Evolutionary conservation across 208 protist species (phyloP), one percentile per base, ranked within the genome.

Genomic region (Lotmaria passim): DNA sequence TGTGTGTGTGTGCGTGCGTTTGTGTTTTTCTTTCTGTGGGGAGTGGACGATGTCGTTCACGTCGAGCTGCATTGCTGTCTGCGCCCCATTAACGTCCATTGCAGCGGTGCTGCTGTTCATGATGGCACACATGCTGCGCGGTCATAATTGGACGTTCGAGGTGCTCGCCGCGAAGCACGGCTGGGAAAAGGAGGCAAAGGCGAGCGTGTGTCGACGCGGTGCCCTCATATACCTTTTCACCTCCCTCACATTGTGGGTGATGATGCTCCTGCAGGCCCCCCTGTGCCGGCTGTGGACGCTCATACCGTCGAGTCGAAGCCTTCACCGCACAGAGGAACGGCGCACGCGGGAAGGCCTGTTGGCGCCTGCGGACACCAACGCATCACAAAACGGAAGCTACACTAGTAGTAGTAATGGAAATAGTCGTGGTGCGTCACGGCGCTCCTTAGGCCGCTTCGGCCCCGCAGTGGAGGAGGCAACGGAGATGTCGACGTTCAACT

Each of bases 131-230:
- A 76, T 75, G 43, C 68, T 87, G 53, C 64, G 84, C 34, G 55
- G 62, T 50, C 69, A 70, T 21, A 85, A 70, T 63, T 84, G 77
- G 80, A 94, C 88, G n/a, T 94, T 94, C 44, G 58, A 81, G 21
- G 71, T 94, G 11, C 41, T 89, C n/a, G 73, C 81, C 30, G 82
- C 74, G 8, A 86, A 90, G 59, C 52, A 86, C 33, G 68, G 69
- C n/a, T 94, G 88, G 88, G 76, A 89, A 19, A 43, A 61, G 36
- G 31, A 58, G 15, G 60, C 78, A 58, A 94, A 94, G 73, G 78
- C 88, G 2, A 6, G 30, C 2, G 73, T 75, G 56, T 91, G 85
- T 57, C 52, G 55, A 26, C 79, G 76, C 23, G 88, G 82, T 11
- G 85, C 68, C n/a, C 30, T 86, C 2, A 52, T 84, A 26, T 94